Evolutionary conservation across 2,329 filamentous ascomycete genomes (phyloP).

Genomic region (Aspergillus pseudoviridinutans): DNA sequence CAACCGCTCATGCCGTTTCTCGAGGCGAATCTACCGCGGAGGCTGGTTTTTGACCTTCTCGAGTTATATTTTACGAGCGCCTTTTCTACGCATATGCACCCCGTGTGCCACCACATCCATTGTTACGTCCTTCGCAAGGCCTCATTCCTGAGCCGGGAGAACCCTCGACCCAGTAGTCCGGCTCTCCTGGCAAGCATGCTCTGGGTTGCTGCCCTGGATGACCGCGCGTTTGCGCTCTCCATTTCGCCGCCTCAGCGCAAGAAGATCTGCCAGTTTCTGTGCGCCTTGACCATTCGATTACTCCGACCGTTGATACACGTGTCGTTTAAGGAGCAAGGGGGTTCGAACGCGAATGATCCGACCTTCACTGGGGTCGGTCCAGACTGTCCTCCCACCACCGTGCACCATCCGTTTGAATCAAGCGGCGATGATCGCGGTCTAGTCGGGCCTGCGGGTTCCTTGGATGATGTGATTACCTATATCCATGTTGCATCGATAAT

Average conservation of each 20-base stretch:
- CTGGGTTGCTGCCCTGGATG: constrained; percentile 95
- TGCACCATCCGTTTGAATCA: constrained; percentile 48
- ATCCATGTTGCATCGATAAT: constrained; percentile 89
- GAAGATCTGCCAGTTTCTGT: constrained; percentile 80
- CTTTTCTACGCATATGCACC: constrained; percentile 81
- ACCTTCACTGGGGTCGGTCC: constrained; percentile 62
- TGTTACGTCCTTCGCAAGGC: constrained; percentile 85
- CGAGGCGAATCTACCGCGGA: constrained; percentile 69
- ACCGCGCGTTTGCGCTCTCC: constrained; percentile 81
- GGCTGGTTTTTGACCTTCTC: constrained; percentile 79
- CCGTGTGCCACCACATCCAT: constrained; percentile 84
- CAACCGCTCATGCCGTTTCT: constrained; percentile 79
- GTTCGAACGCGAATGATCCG: constrained; percentile 37
- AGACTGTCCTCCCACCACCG: constrained; percentile 70
- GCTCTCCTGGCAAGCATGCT: constrained; percentile 88
- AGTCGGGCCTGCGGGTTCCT: constrained; percentile 59
- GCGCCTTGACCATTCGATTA: constrained; percentile 79
- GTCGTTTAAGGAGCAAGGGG: constrained; percentile 49
- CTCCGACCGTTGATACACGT: constrained; percentile 83
- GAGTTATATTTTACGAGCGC: constrained; percentile 90
- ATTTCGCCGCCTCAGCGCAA: constrained; percentile 75
- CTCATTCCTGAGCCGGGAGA: constrained; percentile 77
- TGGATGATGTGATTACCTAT: constrained; percentile 89
- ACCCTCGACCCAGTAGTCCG: constrained; percentile 76
- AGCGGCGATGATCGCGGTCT: constrained; percentile 53